Evolutionary conservation across 129 eudicot genomes (phyloP).

Genomic region (Solidago caesia): DNA sequence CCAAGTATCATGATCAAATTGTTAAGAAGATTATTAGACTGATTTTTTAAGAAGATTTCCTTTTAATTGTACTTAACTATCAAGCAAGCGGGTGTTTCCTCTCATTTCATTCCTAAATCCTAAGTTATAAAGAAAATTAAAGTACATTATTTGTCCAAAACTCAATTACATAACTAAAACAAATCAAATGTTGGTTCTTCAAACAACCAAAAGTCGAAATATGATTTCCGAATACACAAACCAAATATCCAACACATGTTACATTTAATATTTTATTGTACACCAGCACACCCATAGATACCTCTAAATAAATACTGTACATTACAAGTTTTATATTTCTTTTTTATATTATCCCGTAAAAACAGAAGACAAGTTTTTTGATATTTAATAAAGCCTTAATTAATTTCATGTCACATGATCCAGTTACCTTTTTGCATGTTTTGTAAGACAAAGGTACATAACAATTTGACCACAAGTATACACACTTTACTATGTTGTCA

Average conservation of each 20-base stretch:
- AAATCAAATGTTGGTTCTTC: neutral
- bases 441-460: conserved; percentile 34
- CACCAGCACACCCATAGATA: conserved; percentile 4
- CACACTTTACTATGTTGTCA: conserved; percentile 16
- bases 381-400: conserved; percentile 21
- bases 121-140: no score
- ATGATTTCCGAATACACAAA: neutral
- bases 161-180: no score
- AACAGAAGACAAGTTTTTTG: conserved; percentile 4
- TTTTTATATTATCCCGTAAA: neutral
- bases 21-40: no score
- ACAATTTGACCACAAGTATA: conserved; percentile 38
- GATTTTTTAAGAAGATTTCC: no score
- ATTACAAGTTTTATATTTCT: neutral
- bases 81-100: no score
- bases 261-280: neutral
- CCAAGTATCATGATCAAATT: no score
- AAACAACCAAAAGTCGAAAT: neutral
- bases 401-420: conserved; percentile 36
- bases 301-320: conserved; percentile 14
- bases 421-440: conserved; percentile 8
- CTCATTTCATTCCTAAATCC: no score
- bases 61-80: no score
- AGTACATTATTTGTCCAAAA: neutral
- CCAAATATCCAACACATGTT: neutral